Base-by-base conservation (phyloP, 345 rosid species). In the Melastoma malabathricum region DNA sequence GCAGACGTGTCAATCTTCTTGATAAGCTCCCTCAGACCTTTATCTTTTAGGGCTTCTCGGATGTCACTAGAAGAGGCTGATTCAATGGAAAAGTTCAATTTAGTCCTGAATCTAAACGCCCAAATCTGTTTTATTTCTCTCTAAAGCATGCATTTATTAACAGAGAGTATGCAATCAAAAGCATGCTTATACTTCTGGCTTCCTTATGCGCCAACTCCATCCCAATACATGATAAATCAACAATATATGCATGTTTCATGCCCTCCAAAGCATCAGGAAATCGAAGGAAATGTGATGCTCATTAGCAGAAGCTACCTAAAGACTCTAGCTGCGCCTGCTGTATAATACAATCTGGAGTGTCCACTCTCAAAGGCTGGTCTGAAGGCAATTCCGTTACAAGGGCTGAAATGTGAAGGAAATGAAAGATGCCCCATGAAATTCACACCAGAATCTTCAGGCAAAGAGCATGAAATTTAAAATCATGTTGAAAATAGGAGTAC, bases 41-140 rank as follows among this genome's bases (percentile, higher is more conserved):
- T 68, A 44, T 77, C 74, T 58, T 53, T 61, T 56, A 83, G 65
- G 25, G 64, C 75, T 47, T 67, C 31, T 1, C 68, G 56, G 41
- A 79, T 66, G 65, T 83, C 92, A 51, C 58, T 52, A 15, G 82
- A 72, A 51, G 77, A 68, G 62, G 82, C 86, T 79, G 77, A 51
- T 51, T 25, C 20, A 51, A 51, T 51, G 44, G 16, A 34, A 41
- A 17, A 16, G 44, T 51, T 19, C 18, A 16, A 10, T 8, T 51
- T 15, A 5, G 41, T 31, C 18, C 13, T 22, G 18, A 51, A 51
- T 4, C 2, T 17, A 5, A 5, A 51, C 1, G 8, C 7, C 16
- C 2, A 2, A 16, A 18, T 17, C 34, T 22, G n/a, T 27, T 15
- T 27, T 34, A 27, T 50, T n/a, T 50, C 53, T 47, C 3, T 16